phyloP scores from a whole-genome alignment of 2,329 filamentous ascomycete species.

The Parasarocladium wereldwijsianum region DNA sequence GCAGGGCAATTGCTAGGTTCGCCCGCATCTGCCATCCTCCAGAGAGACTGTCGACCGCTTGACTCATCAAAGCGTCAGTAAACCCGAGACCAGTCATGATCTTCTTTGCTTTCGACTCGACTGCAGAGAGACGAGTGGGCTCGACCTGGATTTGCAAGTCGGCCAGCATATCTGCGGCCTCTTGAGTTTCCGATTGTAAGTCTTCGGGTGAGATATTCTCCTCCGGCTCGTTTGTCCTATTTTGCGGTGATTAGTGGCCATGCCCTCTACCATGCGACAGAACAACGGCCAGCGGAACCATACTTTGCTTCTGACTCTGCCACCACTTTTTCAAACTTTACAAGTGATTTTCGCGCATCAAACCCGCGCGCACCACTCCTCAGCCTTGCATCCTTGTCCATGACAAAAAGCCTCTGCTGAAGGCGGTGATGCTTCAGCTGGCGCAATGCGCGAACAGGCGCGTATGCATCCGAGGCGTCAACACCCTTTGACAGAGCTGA shows the following conservation, averaged over 20 bases:
- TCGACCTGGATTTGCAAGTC: conserved; percentile 56
- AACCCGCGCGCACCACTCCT: conserved; percentile 63
- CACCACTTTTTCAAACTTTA: conserved; percentile 52
- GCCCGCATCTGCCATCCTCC: conserved; percentile 66
- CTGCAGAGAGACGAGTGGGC: conserved; percentile 44
- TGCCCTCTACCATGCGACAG: too few relatives aligned
- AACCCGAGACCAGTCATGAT: conserved; percentile 62
- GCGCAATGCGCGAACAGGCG: conserved; percentile 45
- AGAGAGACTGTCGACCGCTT: conserved; percentile 50
- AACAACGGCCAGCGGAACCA: conserved; percentile 13
- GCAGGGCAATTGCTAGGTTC: conserved; percentile 48
- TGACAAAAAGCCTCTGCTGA: conserved; percentile 47
- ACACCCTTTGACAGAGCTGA: conserved; percentile 43
- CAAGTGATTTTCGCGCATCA: conserved; percentile 60
- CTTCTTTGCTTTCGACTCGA: conserved; percentile 50
- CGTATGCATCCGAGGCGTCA: conserved; percentile 38
- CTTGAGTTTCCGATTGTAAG: conserved; percentile 51
- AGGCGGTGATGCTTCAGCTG: conserved; percentile 47
- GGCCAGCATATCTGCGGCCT: conserved; percentile 53
- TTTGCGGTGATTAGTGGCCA: too few relatives aligned
- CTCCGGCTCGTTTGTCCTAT: conserved; percentile 34
- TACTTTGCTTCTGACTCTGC: conserved; percentile 39
- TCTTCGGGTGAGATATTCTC: conserved; percentile 39
- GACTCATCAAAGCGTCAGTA: conserved; percentile 42
- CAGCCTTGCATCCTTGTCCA: conserved; percentile 58